Evolutionary conservation across 192 early-diverging fungal species (phyloP).

Genomic region (Mortierella antarctica): DNA sequence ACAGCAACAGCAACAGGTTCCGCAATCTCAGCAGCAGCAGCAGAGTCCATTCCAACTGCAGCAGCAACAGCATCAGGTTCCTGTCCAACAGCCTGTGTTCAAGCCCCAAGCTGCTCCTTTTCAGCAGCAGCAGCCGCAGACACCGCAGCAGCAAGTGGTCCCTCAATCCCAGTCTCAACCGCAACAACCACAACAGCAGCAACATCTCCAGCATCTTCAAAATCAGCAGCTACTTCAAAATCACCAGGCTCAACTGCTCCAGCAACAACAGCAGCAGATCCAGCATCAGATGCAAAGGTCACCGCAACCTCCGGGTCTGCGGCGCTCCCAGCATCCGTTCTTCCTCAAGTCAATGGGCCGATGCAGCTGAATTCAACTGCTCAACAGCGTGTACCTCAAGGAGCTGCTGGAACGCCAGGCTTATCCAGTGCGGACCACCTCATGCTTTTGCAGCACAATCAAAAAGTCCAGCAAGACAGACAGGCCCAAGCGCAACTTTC

Average conservation of each 20-base stretch:
- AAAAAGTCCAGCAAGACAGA: constrained; percentile 19
- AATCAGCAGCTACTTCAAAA: constrained; percentile 4
- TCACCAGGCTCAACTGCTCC: constrained; percentile 2
- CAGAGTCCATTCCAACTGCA: background rate
- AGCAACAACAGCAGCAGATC: constrained; percentile 6
- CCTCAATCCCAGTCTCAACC: constrained; percentile 4
- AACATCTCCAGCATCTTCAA: constrained; percentile 8
- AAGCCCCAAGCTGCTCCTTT: constrained; percentile 2
- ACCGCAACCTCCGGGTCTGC: constrained; percentile 6
- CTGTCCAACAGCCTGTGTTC: constrained; percentile 17
- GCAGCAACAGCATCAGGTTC: constrained; percentile 18
- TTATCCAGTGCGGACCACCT: constrained; percentile 26
- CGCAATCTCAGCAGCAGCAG: constrained; percentile 11
- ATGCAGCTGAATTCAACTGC: constrained; percentile 9
- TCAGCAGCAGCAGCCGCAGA: constrained; percentile 12
- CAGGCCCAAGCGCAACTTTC: constrained; percentile 39
- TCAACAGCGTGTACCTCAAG: constrained; percentile 10
- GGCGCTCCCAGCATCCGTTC: background rate
- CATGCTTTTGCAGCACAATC: constrained; percentile 22
- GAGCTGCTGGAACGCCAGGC: background rate
- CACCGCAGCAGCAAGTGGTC: constrained; percentile 8
- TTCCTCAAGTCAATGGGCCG: constrained; percentile 11
- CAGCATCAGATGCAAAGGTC: constrained; percentile 28
- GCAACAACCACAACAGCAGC: constrained; percentile 18
- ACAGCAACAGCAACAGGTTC: constrained; percentile 2